Evolutionary conservation across 2,329 filamentous ascomycete genomes (phyloP).

Genomic region (Aspergillus quadrilineatus): DNA sequence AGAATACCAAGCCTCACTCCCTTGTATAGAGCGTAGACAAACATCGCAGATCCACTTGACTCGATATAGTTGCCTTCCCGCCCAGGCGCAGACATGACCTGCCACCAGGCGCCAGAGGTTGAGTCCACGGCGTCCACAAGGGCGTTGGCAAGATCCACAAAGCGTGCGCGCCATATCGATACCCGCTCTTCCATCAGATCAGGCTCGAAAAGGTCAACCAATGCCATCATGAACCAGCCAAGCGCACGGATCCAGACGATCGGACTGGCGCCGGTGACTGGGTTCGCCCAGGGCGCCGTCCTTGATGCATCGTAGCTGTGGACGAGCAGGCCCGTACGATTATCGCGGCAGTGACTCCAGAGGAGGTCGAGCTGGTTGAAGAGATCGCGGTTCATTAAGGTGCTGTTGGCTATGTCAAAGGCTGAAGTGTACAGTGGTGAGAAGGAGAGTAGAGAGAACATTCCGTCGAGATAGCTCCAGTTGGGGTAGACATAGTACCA

Average conservation of each 20-base stretch:
- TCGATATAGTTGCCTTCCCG: conserved; percentile 60
- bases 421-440: conserved; percentile 19
- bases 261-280: conserved; percentile 51
- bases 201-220: conserved; percentile 53
- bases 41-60: conserved; percentile 60
- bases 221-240: conserved; percentile 56
- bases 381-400: conserved; percentile 44
- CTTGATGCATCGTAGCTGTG: conserved; percentile 57
- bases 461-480: conserved; percentile 56
- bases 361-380: conserved; percentile 49
- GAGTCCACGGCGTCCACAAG: conserved; percentile 46
- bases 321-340: conserved; percentile 46
- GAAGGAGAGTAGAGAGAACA: conserved; percentile 44
- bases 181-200: conserved; percentile 36
- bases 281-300: conserved; percentile 54
- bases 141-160: conserved; percentile 43
- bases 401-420: conserved; percentile 41
- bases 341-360: conserved; percentile 43
- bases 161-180: conserved; percentile 39
- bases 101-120: conserved; percentile 56
- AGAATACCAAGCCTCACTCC: conserved; percentile 41
- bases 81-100: conserved; percentile 55
- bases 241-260: conserved; percentile 56
- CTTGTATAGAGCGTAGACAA: conserved; percentile 54
- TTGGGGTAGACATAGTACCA: conserved; percentile 46